Base-by-base conservation (phyloP, 306 rosid species). In the Corylus avellana region DNA sequence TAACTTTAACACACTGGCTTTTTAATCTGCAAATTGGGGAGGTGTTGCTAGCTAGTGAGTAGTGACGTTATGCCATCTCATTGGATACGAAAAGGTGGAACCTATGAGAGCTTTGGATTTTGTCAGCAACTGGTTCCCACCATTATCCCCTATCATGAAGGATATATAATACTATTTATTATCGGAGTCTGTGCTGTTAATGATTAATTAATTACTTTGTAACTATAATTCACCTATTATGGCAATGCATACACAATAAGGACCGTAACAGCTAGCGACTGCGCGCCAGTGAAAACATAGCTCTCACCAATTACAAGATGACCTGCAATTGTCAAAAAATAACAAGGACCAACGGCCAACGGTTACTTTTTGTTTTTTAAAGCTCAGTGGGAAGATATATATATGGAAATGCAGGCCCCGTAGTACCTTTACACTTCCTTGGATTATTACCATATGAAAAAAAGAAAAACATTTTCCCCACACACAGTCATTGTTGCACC, bases 171-270 rank as follows among this genome's bases (percentile, higher is more conserved):
- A 77, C 53, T 67, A 39, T 5, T 42, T 0, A 5, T 1, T 11
- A 57, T 79, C 88, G 81, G 78, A 80, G 81, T 82, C 85, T 80
- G 90, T 59, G 81, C 67, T 79, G 72, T 79, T 75, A 74, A 82
- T 85, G 77, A 88, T 83, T 77, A 78, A 85, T 70, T 82, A 80
- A 32, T 32, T 32, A 32, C 35, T 32, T 32, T 32, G 76, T 27
- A 72, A 79, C 77, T 83, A 88, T 89, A 82, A 85, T 88, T 86
- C 78, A 76, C 75, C 75, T 75, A 84, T 89, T 85, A 90, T 87
- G 68, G 79, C 77, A 32, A 63, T 61, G 35, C 83, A 70, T 32
- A 58, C 39, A 48, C 46, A 42, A 42, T 42, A 42, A 42, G 8
- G 46, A 42, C 46, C 46, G 46, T 72, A 82, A 32, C 37, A 25